A percentile compares a stretch with the other conserved stretches of the same genome.
phyloP scores from a whole-genome alignment of 2,329 filamentous ascomycete genomes.

The Onygenales sp. region DNA sequence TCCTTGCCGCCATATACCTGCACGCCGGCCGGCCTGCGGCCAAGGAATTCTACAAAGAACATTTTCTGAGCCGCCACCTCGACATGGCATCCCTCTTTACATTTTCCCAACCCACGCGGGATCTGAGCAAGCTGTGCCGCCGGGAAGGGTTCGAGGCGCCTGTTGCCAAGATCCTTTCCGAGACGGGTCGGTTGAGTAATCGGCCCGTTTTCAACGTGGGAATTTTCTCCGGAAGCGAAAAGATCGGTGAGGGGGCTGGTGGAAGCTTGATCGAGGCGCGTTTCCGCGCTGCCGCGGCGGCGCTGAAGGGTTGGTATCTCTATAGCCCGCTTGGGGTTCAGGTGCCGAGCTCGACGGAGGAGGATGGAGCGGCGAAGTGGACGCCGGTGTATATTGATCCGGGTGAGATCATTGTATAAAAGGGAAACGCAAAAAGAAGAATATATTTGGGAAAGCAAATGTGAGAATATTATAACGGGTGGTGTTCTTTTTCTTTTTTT shows the following conservation, averaged over 20 bases:
- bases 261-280: conserved; percentile 68
- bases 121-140: conserved; percentile 72
- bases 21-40: conserved; percentile 71
- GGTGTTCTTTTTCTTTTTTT: background rate
- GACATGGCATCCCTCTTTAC: conserved; percentile 69
- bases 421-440: conserved; percentile 10
- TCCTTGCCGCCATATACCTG: conserved; percentile 76
- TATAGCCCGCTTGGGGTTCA: conserved; percentile 67
- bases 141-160: conserved; percentile 84
- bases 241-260: conserved; percentile 83
- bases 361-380: conserved; percentile 53
- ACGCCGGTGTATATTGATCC: conserved; percentile 60
- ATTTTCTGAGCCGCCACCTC: conserved; percentile 72
- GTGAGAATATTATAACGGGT: background rate
- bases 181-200: conserved; percentile 77
- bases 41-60: conserved; percentile 71
- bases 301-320: conserved; percentile 90
- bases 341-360: conserved; percentile 61
- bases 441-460: conserved; percentile 6
- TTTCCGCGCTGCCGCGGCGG: conserved; percentile 68
- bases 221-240: conserved; percentile 83
- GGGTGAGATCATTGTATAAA: conserved; percentile 55
- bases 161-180: conserved; percentile 75
- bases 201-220: conserved; percentile 90
- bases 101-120: conserved; percentile 74